Conservation (phyloP, 768 basidiomycete genomes). For the Kwoniella sp. region DNA sequence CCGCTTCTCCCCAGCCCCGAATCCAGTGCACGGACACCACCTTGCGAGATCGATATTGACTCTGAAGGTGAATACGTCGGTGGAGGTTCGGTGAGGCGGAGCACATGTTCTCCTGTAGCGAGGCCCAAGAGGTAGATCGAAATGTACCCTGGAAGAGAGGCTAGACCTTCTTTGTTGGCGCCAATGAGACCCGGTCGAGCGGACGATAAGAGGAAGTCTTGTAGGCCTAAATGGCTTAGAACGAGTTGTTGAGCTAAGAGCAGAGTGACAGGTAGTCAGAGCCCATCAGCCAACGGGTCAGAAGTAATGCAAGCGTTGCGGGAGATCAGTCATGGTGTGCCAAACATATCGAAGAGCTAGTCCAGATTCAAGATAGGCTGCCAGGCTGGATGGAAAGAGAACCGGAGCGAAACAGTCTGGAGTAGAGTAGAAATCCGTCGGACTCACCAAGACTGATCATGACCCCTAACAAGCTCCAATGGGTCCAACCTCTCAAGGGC, state of each 20-base stretch:
- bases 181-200: slow-evolving; percentile 68
- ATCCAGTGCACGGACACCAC: background rate
- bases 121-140: slow-evolving; percentile 85
- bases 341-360: background rate
- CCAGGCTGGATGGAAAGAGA: slow-evolving; percentile 1
- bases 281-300: too few relatives aligned
- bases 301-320: too few relatives aligned
- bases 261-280: background rate
- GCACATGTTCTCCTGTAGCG: slow-evolving; percentile 74
- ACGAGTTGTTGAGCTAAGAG: slow-evolving; percentile 74
- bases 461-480: slow-evolving; percentile 68
- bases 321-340: background rate
- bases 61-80: background rate
- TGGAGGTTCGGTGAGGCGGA: slow-evolving; percentile 63
- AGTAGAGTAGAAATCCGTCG: too few relatives aligned
- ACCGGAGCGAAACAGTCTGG: too few relatives aligned
- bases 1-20: background rate
- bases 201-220: slow-evolving; percentile 68
- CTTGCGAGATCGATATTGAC: slow-evolving; percentile 5
- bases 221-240: slow-evolving; percentile 64
- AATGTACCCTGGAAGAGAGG: slow-evolving; percentile 78
- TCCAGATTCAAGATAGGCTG: too few relatives aligned
- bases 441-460: slow-evolving; percentile 61
- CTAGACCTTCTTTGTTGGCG: slow-evolving; percentile 89
- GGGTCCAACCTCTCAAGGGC: slow-evolving; percentile 63